phyloP scores from a whole-genome alignment of 2,329 filamentous ascomycete species.

The Aureobasidium sp. region DNA sequence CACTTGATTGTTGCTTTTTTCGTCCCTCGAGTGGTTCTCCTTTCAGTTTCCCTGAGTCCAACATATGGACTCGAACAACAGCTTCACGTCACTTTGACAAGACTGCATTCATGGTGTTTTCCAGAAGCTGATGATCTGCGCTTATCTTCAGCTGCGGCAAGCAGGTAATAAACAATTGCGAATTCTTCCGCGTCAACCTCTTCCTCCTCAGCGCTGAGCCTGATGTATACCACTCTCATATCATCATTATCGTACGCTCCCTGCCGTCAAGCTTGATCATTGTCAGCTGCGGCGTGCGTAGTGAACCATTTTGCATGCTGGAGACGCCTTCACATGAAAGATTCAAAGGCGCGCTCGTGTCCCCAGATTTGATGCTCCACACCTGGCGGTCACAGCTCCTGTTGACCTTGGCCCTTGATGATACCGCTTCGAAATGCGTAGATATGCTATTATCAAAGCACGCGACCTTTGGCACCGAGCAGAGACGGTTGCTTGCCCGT shows the following conservation, averaged over 20 bases:
- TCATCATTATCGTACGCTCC: background rate
- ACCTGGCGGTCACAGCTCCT: background rate
- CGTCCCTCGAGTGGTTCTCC: background rate
- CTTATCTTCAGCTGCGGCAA: constrained; percentile 6
- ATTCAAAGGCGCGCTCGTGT: background rate
- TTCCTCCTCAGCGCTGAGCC: background rate
- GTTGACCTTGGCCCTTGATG: background rate
- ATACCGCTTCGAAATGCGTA: background rate
- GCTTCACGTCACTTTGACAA: background rate
- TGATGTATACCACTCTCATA: background rate
- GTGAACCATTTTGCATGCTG: background rate
- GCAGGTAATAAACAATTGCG: background rate
- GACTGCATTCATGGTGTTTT: background rate
- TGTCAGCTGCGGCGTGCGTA: background rate
- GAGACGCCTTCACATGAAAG: background rate
- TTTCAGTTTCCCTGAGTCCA: background rate
- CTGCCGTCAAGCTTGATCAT: background rate
- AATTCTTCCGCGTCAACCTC: background rate
- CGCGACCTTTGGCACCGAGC: background rate
- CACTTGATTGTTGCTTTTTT: background rate
- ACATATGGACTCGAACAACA: background rate
- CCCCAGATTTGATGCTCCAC: constrained; percentile 7
- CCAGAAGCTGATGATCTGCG: constrained; percentile 6
- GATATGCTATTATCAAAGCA: background rate
- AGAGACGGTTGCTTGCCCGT: background rate